phyloP scores from a whole-genome alignment of 768 basidiomycete species.

The Podaxis mareebaensis region DNA sequence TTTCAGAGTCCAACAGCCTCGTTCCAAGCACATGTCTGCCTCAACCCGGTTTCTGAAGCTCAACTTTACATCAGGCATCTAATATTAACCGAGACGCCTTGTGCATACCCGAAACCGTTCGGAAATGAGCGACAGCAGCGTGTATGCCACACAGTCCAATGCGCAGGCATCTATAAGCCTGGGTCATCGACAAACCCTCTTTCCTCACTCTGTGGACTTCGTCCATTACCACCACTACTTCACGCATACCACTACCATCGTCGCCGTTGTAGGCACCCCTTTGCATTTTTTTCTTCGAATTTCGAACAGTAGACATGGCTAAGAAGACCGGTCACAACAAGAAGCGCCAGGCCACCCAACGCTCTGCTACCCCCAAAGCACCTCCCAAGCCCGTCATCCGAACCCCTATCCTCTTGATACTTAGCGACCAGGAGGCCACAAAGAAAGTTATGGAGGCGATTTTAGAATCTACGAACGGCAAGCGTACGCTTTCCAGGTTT shows the following conservation, averaged over 20 bases:
- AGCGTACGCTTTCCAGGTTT: conserved; percentile 66
- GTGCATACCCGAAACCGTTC: conserved; percentile 13
- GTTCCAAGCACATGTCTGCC: conserved; percentile 18
- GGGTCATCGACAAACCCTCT: background rate
- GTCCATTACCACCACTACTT: conserved; percentile 8
- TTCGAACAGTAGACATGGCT: conserved; percentile 2
- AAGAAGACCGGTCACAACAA: conserved; percentile 16
- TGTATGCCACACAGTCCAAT: conserved; percentile 14
- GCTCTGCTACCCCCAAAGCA: conserved; percentile 5
- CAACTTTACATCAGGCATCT: conserved; percentile 11
- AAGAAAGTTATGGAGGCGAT: conserved; percentile 49
- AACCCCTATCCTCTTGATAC: conserved; percentile 54
- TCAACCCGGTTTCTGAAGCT: conserved; percentile 8
- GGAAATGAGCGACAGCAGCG: conserved; percentile 12
- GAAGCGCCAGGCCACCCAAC: conserved; percentile 3
- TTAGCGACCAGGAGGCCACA: conserved; percentile 63
- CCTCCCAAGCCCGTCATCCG: conserved; percentile 45
- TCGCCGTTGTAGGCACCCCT: background rate
- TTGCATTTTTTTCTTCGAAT: background rate
- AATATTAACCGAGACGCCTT: conserved; percentile 10
- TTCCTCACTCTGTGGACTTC: conserved; percentile 14
- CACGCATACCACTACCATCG: background rate
- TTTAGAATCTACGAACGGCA: conserved; percentile 60
- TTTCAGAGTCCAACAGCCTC: conserved; percentile 26
- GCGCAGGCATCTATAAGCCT: conserved; percentile 14